Base-by-base conservation (phyloP, 805 yeast genomes). In the Metschnikowia similis region DNA sequence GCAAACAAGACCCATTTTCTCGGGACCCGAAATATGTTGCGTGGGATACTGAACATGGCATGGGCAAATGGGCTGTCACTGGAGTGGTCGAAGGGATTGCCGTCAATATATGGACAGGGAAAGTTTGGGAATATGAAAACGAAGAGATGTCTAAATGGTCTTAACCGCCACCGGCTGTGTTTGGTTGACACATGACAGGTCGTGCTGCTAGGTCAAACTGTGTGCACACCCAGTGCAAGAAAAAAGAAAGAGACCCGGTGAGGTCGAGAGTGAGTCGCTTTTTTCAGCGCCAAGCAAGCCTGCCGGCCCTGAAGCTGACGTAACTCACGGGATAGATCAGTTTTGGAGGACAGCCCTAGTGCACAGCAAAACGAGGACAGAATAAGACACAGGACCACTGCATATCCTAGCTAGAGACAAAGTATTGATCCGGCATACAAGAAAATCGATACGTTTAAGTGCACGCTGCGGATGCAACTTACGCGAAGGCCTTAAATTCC, bases 1-100 rank as follows among this genome's bases (percentile, higher is more conserved):
- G 40, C 7, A 11, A 28, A 31, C 41, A 41, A 28, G 2, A 50
- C 38, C 27, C 44, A 41, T 41, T 41, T 47, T 26, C 21, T 41
- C 13, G 45, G 36, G 30, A 32, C 26, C 6, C 36, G 45, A 4
- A 32, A 32, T 32, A 21, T 36, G 26, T 10, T 26, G 30, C 30
- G 30, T 37, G 30, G 30, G 32, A n/a, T 32, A 13, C 36, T 34
- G 8, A 31, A 8, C 45, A 41, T 41, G 13, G 17, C 9, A 10
- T 28, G 21, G 34, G 8, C 6, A 14, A n/a, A 4, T 8, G 17
- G 21, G 27, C 26, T 9, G 8, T 21, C n/a, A 8, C 14, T 9
- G 6, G 37, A 4, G 4, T n/a, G 16, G n/a, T 35, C 14, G 2
- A n/a, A 7, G 13, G 3, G 4, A 6, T 5, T 10, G 8, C 37